Conservation (phyloP, 495 filamentous ascomycete species). For the Penicillium samsonianum region DNA sequence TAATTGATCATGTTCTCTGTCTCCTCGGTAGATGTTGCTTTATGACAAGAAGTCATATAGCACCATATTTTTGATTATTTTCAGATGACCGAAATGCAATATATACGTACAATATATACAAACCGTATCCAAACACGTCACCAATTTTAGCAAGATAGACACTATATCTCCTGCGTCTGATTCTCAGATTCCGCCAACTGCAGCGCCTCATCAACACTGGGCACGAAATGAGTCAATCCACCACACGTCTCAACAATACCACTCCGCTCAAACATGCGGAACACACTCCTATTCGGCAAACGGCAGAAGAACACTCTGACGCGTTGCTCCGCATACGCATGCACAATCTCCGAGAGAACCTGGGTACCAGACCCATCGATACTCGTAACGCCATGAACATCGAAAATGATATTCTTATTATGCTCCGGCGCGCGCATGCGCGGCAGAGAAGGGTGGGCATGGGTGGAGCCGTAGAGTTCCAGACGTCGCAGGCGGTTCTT, state of each 20-base stretch:
- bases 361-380: slow-evolving; percentile 93
- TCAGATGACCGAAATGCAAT: background rate
- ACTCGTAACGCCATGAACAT: slow-evolving; percentile 90
- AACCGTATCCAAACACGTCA: background rate
- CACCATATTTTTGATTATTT: background rate
- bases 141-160: background rate
- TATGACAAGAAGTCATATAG: background rate
- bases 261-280: slow-evolving; percentile 69
- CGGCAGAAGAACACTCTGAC: slow-evolving; percentile 89
- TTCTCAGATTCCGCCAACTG: slow-evolving; percentile 71
- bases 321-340: slow-evolving; percentile 67
- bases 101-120: slow-evolving; percentile 5
- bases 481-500: slow-evolving; percentile 79
- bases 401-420: slow-evolving; percentile 91
- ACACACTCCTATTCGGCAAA: slow-evolving; percentile 68
- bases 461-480: slow-evolving; percentile 83
- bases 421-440: slow-evolving; percentile 68
- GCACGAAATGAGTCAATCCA: slow-evolving; percentile 74
- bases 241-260: slow-evolving; percentile 83
- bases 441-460: slow-evolving; percentile 83
- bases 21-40: background rate
- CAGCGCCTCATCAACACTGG: slow-evolving; percentile 80
- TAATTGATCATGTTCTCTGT: background rate
- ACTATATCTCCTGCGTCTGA: slow-evolving; percentile 23
- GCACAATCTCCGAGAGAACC: slow-evolving; percentile 86